Evolutionary conservation across 139 green algal genomes (phyloP), one percentile per base, ranked within the genome.

Genomic region (Closterium sp.): DNA sequence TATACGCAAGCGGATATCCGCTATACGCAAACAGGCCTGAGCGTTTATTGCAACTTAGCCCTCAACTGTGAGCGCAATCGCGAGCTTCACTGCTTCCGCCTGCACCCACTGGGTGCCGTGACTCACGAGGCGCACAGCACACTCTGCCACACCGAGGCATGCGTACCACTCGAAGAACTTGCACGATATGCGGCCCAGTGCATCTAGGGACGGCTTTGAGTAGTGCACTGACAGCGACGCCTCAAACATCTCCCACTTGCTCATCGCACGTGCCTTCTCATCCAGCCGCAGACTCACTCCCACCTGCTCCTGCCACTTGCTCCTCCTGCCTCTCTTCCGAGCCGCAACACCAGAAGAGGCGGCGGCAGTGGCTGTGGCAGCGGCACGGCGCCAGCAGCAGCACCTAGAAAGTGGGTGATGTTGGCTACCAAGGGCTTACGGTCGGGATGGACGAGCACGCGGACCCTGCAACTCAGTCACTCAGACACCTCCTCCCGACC

Each of bases 211-310:
- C n/a, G 84, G 1, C 84, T 87, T 31, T 13, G 84, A 31, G 84
- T 87, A 87, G 6, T 7, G 10, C 84, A 87, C 84, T 10, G 84
- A 7, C n/a, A 87, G 84, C 2, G 84, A 87, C 84, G 27, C n/a
- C 84, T 87, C 84, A 87, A 87, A 87, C 84, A 87, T 87, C 84
- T 87, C 84, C 86, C 86, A 89, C 86, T 42, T 45, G 30, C n/a
- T 11, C 28, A 89, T 29, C 24, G 86, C 30, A 1, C 30, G 6
- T 13, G 30, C 86, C n/a, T 42, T 27, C 86, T 42, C 31, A 19
- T 89, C 86, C 9, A 13, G 31, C 24, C 30, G 86, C 27, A 38
- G 86, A 62, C 42, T 7, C 5, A 5, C 42, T 7, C 79, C 38
- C 38, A 45, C 38, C 38, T 9, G 38, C 28, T 34, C 85, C 85